Evolutionary conservation across 1,284 basidiomycete genomes (phyloP), one percentile per base, ranked within the genome.

Genomic region (Xanthoconium separans): DNA sequence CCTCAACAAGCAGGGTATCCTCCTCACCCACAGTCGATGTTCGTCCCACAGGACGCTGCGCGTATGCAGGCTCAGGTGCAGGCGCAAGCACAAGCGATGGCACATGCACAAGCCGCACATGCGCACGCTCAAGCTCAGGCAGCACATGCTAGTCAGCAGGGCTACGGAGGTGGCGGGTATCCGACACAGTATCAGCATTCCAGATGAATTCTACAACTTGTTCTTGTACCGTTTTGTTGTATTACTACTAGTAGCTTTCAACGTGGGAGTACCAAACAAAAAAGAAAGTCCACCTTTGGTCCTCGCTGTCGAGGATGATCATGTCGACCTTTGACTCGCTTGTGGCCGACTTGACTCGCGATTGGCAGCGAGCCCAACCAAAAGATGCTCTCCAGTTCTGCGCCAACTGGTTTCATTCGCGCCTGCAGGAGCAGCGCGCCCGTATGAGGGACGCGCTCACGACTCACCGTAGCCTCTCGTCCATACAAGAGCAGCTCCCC

Each of bases 301-400:
- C 16, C 43, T 57, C 56, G 49, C 50, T 41, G 61, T 56, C 37
- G 46, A 57, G 39, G 56, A 67, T 61, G 56, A 67, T 27, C 27
- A 27, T 70, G 78, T 87, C 89, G 39, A 90, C 90, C 29, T 92
- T 91, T 68, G 85, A 91, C 64, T 72, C 76, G 31, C 84, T 98
- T 61, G 80, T 98, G 63, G 83, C 81, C 61, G 93, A 98, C 65
- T 81, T 98, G 58, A 90, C 91, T 61, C 85, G 91, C 66, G 95
- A 97, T 72, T 84, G 84, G 46, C 79, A 90, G 39, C 85, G 91
- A 59, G 89, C 87, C 16, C 89, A 93, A 65, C 95, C 95, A 18
- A 83, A 83, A 63, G 95, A 98, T 68, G 83, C 89, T 5, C 84
- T 97, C 49, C 95, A 98, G 73, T 98, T 93, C 76, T 96, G 93